These are phyloP conservation scores for Talaromyces islandicus DNA, from an alignment of 2,329 filamentous ascomycete genomes.

Conservation along the genomic window DNA sequence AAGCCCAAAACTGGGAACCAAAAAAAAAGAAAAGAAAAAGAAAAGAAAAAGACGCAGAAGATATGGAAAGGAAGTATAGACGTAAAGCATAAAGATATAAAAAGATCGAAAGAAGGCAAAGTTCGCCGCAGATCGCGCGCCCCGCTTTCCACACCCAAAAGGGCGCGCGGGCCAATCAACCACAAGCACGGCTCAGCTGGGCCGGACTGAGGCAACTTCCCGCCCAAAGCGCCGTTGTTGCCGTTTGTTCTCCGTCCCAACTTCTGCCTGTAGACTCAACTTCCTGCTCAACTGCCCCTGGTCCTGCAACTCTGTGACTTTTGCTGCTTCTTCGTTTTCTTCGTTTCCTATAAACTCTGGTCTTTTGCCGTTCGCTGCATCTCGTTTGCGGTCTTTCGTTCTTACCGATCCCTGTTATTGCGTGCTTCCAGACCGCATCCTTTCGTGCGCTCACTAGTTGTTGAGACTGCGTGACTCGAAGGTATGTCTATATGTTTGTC, in stretches of 20 bases:
- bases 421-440: neutral
- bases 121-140: neutral
- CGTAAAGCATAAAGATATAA: neutral
- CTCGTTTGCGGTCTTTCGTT: neutral
- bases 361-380: neutral
- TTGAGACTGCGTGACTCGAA: neutral
- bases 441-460: neutral
- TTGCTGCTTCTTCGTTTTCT: neutral
- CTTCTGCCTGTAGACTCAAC: neutral
- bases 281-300: neutral
- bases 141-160: neutral
- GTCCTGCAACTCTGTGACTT: neutral
- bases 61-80: too few species aligned
- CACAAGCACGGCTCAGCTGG: neutral
- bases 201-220: neutral
- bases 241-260: neutral
- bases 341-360: neutral
- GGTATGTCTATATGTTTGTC: neutral
- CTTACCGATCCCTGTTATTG: neutral
- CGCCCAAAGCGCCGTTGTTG: neutral
- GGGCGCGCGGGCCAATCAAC: neutral
- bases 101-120: neutral
- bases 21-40: neutral
- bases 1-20: too few species aligned
- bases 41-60: neutral